Base-by-base conservation (phyloP, 345 rosid genomes). In the Cardamine resedifolia region DNA sequence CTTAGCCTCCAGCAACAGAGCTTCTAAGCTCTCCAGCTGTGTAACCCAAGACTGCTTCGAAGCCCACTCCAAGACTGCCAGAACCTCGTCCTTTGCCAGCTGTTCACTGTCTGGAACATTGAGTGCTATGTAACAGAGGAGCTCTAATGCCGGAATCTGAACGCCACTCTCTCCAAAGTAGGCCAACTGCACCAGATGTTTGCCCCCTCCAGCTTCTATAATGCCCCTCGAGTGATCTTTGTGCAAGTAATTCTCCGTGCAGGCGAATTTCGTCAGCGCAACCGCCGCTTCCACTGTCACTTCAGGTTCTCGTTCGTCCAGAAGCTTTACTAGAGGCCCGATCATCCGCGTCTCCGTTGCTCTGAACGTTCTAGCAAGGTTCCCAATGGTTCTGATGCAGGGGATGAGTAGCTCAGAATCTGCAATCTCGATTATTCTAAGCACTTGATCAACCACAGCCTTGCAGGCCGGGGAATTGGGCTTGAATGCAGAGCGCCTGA, bases 321-420 rank as follows among this genome's bases (percentile, higher is more conserved):
- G 85, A 62, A 91, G 97, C 63, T 83, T 81, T 70, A 94, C 98
- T 77, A 94, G 80, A 14, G 98, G 98, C 23, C 76, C 78, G 15
- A 94, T 91, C 88, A 94, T 88, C 72, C 95, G 84, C 10, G 98
- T 85, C 75, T 94, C 98, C 0, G 96, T 94, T 34, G 98, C 96
- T 58, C 90, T 85, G 71, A 94, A 94, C 5, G 98, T 94, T 79
- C 91, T 86, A 1, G 98, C 98, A 36, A 94, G 80, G 78, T 88
- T 94, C 77, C 98, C 98, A 16, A 86, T 80, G 7, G 98, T 81
- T 63, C 82, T 91, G 31, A 94, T 73, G 82, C 96, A 94, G 1
- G 98, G 97, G 44, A 91, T 78, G 14, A 91, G 88, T 23, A 94
- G 85, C 28, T 80, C 86, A 0, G 96, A 82, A 77, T 91, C 92